Percentiles rank a stretch among this genome's conserved stretches.
Evolutionary conservation across 805 yeast species (phyloP).

Genomic region (Saccharomycopsis microspora): DNA sequence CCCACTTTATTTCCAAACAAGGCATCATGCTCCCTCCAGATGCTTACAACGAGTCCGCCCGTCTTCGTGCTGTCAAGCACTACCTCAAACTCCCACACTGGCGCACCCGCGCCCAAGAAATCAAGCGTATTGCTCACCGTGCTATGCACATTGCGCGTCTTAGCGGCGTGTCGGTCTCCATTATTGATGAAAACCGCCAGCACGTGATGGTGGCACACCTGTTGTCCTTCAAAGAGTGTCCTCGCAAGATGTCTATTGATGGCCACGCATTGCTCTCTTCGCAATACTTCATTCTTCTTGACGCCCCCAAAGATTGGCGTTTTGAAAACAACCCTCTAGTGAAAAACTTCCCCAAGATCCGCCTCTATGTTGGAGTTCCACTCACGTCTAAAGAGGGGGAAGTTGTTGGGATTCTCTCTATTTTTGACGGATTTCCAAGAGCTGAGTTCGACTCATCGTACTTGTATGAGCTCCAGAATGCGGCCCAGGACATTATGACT

Average conservation of each 20-base stretch:
- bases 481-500: constrained; percentile 20
- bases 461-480: constrained; percentile 26
- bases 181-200: constrained; percentile 39
- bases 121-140: constrained; percentile 28
- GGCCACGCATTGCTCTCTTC: constrained; percentile 55
- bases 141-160: constrained; percentile 26
- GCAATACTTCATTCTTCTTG: constrained; percentile 41
- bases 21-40: constrained; percentile 53
- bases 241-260: constrained; percentile 50
- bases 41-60: constrained; percentile 34
- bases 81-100: constrained; percentile 36
- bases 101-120: constrained; percentile 27
- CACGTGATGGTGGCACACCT: constrained; percentile 37
- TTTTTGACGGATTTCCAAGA: constrained; percentile 40
- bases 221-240: constrained; percentile 37
- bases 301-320: constrained; percentile 66
- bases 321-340: constrained; percentile 52
- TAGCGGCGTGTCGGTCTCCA: constrained; percentile 45
- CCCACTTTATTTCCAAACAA: constrained; percentile 34
- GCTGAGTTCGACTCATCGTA: constrained; percentile 25
- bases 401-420: constrained; percentile 45
- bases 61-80: constrained; percentile 31
- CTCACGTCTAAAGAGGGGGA: constrained; percentile 29
- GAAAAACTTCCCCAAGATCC: constrained; percentile 44
- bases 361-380: constrained; percentile 59